These are phyloP conservation scores for Aphanocladium album DNA, from an alignment of 2,329 filamentous ascomycete species.

Conservation along the genomic window DNA sequence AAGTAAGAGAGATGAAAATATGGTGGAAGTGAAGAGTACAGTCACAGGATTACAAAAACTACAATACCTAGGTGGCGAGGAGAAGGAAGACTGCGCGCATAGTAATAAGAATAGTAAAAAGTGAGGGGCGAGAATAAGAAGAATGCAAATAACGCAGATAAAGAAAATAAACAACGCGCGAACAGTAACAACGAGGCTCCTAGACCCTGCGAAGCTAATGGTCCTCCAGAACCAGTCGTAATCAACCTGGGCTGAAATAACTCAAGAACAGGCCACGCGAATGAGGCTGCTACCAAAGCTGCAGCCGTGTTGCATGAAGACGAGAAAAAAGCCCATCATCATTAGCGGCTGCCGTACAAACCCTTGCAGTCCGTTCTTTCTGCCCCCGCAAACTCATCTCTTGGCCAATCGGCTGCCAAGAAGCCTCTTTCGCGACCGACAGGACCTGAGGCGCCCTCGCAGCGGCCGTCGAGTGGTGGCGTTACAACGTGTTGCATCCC, in stretches of 20 bases:
- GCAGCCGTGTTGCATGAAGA: background rate
- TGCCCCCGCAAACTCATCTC: conserved; percentile 7
- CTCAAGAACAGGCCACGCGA: background rate
- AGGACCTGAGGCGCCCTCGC: background rate
- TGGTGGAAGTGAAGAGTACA: too few species aligned
- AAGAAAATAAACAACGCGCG: background rate
- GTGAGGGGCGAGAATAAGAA: too few species aligned
- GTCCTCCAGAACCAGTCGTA: background rate
- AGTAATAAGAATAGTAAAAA: background rate
- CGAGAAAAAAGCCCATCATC: background rate
- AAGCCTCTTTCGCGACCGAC: conserved; percentile 3
- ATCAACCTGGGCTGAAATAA: background rate
- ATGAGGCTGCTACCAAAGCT: background rate
- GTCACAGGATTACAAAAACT: too few species aligned
- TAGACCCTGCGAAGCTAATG: background rate
- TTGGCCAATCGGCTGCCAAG: conserved; percentile 11
- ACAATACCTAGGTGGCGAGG: too few species aligned
- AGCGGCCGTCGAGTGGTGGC: background rate
- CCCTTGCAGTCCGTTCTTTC: background rate
- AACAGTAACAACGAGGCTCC: background rate
- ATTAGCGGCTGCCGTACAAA: background rate
- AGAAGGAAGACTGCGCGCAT: too few species aligned
- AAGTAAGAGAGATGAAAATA: background rate
- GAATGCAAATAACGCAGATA: background rate
- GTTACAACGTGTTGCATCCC: conserved; percentile 6